Percentiles rank a stretch among this genome's conserved stretches.
Evolutionary conservation across 2,329 filamentous ascomycete species (phyloP).

Genomic region (Fusarium domesticum): DNA sequence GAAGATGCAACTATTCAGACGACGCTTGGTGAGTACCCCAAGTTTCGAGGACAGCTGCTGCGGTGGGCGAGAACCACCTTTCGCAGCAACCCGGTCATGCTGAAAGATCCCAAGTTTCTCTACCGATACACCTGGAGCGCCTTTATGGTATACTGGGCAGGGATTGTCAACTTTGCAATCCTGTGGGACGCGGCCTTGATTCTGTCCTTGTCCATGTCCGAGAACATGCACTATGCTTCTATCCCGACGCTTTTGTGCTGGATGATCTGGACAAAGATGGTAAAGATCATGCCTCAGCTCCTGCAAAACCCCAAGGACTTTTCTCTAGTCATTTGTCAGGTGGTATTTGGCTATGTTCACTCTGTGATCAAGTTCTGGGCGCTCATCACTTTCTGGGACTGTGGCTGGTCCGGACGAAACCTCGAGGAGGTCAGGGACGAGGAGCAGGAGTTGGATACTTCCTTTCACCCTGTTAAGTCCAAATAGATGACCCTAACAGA

Average conservation of each 20-base stretch:
- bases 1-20: conserved; percentile 49
- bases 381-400: conserved; percentile 49
- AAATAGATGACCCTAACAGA: too few relatives aligned
- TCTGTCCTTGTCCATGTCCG: conserved; percentile 22
- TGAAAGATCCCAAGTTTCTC: conserved; percentile 40
- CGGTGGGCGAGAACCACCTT: conserved; percentile 59
- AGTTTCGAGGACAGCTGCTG: conserved; percentile 51
- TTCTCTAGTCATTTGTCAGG: conserved; percentile 45
- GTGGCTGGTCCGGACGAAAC: conserved; percentile 36
- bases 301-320: conserved; percentile 50
- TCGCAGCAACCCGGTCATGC: conserved; percentile 51
- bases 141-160: conserved; percentile 55
- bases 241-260: conserved; percentile 34
- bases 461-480: too few relatives aligned
- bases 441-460: conserved; percentile 8
- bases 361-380: conserved; percentile 57
- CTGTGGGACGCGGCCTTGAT: conserved; percentile 48
- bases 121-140: conserved; percentile 41
- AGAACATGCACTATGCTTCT: not conserved
- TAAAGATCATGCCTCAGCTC: conserved; percentile 57
- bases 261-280: conserved; percentile 53
- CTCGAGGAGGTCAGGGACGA: conserved; percentile 26
- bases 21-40: conserved; percentile 47
- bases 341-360: conserved; percentile 57
- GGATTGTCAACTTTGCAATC: conserved; percentile 54